These are phyloP conservation scores for Thermochaetoides thermophila DNA, from an alignment of 495 filamentous ascomycete genomes.

Conservation along the genomic window DNA sequence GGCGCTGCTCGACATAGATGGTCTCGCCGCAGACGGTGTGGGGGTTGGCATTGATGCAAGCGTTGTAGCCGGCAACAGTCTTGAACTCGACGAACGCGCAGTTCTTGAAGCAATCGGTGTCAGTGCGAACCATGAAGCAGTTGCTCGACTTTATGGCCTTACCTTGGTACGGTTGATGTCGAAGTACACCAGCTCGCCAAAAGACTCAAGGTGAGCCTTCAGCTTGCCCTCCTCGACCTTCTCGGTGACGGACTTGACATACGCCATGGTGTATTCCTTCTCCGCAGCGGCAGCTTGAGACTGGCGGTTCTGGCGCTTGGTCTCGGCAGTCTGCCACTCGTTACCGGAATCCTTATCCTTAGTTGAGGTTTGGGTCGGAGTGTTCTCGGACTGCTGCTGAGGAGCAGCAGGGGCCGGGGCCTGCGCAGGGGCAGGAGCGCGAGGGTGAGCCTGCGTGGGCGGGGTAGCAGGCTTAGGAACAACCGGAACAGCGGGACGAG, in stretches of 20 bases:
- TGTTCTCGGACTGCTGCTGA: constrained; percentile 16
- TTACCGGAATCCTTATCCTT: constrained; percentile 32
- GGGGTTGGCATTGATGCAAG: constrained; percentile 72
- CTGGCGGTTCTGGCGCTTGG: constrained; percentile 61
- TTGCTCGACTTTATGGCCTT: too few relatives aligned
- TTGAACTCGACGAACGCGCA: constrained; percentile 93
- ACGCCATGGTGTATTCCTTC: constrained; percentile 58
- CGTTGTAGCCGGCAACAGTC: constrained; percentile 58
- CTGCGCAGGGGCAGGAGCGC: constrained; percentile 14
- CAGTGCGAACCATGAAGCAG: too few relatives aligned
- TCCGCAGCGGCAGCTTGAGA: constrained; percentile 35
- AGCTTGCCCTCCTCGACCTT: constrained; percentile 60
- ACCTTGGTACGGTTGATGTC: constrained; percentile 88
- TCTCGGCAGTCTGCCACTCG: constrained; percentile 75
- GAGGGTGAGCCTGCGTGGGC: constrained; percentile 21
- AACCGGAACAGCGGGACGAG: constrained; percentile 32
- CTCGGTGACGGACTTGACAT: constrained; percentile 87
- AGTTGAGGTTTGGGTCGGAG: constrained; percentile 16
- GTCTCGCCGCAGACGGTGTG: constrained; percentile 68
- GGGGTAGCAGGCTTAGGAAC: constrained; percentile 28
- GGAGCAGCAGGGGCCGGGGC: constrained; percentile 19
- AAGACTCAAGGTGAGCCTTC: constrained; percentile 46
- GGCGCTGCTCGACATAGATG: constrained; percentile 78
- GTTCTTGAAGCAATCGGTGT: too few relatives aligned
- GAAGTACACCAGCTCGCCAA: constrained; percentile 70